phyloP scores from a whole-genome alignment of 1,139 yeast genomes.

The Candida mesenterica region DNA sequence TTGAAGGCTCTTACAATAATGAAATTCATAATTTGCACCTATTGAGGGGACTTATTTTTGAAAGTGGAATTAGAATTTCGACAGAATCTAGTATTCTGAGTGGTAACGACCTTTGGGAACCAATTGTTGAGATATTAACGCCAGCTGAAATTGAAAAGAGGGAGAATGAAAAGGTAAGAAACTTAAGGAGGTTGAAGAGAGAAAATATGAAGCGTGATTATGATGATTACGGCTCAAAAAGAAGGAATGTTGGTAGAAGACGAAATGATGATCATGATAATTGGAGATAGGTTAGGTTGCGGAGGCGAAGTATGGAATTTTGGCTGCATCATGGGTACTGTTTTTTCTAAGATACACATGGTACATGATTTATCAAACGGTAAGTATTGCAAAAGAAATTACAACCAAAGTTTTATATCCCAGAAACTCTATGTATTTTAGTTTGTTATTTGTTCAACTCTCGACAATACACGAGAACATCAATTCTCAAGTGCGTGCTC shows the following conservation, averaged over 20 bases:
- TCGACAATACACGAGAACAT: too few species aligned
- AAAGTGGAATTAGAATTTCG: constrained; percentile 43
- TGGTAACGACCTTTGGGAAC: constrained; percentile 78
- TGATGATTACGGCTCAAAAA: constrained; percentile 34
- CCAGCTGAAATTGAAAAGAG: constrained; percentile 94
- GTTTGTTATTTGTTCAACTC: too few species aligned
- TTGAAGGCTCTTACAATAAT: constrained; percentile 68
- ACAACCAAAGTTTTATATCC: too few species aligned
- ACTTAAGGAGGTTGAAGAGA: constrained; percentile 85
- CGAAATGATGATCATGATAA: constrained; percentile 9
- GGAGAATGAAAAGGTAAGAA: constrained; percentile 92
- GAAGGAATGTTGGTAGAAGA: constrained; percentile 25
- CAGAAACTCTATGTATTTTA: too few species aligned
- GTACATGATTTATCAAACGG: too few species aligned
- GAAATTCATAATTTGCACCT: constrained; percentile 48
- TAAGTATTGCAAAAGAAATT: too few species aligned
- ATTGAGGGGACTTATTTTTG: constrained; percentile 43
- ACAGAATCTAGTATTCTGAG: constrained; percentile 46
- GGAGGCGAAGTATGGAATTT: too few species aligned
- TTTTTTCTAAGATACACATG: too few species aligned
- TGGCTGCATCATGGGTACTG: too few species aligned
- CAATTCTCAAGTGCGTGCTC: too few species aligned
- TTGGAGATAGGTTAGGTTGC: constrained; percentile 5
- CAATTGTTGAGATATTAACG: constrained; percentile 78
- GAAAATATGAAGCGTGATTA: constrained; percentile 71